Evolutionary conservation across 768 basidiomycete species (phyloP), one percentile per base, ranked within the genome.

Genomic region (Imleria badia): DNA sequence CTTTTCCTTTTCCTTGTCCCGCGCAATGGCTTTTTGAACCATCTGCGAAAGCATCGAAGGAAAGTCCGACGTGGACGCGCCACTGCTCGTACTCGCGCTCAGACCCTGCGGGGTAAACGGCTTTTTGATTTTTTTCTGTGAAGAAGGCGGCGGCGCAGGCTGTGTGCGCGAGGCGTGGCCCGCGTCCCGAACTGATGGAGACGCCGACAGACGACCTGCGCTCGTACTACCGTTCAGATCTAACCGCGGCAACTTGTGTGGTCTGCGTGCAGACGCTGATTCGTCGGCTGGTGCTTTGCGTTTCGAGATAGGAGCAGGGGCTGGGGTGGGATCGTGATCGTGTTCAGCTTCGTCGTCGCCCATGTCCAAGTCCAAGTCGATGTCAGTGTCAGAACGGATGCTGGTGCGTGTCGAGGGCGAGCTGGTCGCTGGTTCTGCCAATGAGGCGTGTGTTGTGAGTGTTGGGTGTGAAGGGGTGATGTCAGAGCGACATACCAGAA

Each of bases 261-360:
- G 58, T 20, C 33, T 60, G 15, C 55, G 54, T 17, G n/a, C 33
- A 12, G 55, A 22, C 29, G 14, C 36, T n/a, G 51, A 41, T 29
- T 59, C 63, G 42, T 56, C 57, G 3, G 54, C 29, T 9, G 41
- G 33, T 12, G 60, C 70, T 23, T 72, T 70, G 44, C 69, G 66
- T 56, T 72, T 70, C 2, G 59, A 46, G 31, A 60, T 58, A 59
- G 60, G 63, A 51, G 54, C 19, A 2, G 35, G 42, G n/a, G n/a
- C n/a, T n/a, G n/a, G n/a, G 19, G 17, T 11, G 15, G n/a, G 15
- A 11, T 34, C 44, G 3, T 42, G 42, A 17, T 43, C 55, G 11
- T 40, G 51, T 47, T 64, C 62, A 1, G 53, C 48, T 40, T 67
- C 64, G 34, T 68, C 58, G 51, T 63, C 55, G 43, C 43, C 52